Percentiles rank a stretch among this genome's conserved stretches.
Conservation (phyloP, 495 filamentous ascomycete genomes). For the Xylaria nigripes region DNA sequence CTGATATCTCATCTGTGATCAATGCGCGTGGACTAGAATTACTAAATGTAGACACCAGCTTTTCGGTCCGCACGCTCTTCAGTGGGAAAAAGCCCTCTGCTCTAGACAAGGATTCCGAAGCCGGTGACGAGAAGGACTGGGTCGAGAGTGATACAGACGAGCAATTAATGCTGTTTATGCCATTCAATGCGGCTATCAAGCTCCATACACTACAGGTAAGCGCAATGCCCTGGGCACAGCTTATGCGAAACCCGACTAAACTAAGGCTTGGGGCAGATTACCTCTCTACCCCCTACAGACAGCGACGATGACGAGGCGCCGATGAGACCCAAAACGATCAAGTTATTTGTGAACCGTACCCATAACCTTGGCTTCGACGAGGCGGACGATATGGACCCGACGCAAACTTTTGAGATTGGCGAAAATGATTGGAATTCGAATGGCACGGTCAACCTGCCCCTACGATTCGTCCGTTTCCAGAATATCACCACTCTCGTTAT, state of each 20-base stretch:
- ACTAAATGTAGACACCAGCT: conserved; percentile 68
- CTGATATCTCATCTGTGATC: conserved; percentile 72
- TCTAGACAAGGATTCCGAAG: conserved; percentile 54
- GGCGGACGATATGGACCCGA: conserved; percentile 72
- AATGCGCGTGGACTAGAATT: conserved; percentile 76
- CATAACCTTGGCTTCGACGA: conserved; percentile 94
- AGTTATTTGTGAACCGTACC: conserved; percentile 75
- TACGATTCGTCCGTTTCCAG: conserved; percentile 97
- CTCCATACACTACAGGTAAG: conserved; percentile 68
- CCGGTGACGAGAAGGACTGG: conserved; percentile 59
- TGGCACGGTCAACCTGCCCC: conserved; percentile 70
- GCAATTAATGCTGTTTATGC: conserved; percentile 89
- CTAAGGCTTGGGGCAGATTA: conserved; percentile 49
- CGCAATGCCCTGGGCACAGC: neutral
- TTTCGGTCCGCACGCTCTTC: conserved; percentile 64
- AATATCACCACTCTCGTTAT: conserved; percentile 77
- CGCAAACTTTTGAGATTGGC: conserved; percentile 66
- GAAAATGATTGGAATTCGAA: conserved; percentile 83
- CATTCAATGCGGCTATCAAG: conserved; percentile 83
- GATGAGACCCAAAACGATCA: conserved; percentile 77
- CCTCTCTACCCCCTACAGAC: conserved; percentile 61
- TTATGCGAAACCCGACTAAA: conserved; percentile 13
- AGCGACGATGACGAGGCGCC: conserved; percentile 60
- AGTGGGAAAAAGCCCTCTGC: conserved; percentile 56
- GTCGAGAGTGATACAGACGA: conserved; percentile 99